phyloP scores from a whole-genome alignment of 1,284 basidiomycete genomes.

The Coniferiporia sulphurascens region DNA sequence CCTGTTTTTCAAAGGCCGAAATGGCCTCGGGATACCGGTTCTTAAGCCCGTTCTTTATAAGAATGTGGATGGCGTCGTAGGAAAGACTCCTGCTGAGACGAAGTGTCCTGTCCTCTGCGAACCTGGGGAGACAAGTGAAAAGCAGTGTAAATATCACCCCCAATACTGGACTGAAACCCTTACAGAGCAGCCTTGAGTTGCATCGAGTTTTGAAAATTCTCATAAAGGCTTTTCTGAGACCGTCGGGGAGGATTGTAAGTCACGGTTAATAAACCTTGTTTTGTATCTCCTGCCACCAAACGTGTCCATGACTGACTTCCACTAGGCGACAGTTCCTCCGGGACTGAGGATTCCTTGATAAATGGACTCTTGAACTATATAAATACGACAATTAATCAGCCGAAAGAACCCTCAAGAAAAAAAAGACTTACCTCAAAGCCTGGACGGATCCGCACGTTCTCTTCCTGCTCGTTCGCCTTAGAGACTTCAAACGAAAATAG shows the following conservation, averaged over 20 bases:
- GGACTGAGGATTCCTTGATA: not conserved
- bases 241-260: constrained; percentile 10
- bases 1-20: constrained; percentile 25
- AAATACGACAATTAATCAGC: not conserved
- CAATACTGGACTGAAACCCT: not conserved
- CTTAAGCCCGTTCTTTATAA: constrained; percentile 29
- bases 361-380: not conserved
- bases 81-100: constrained; percentile 26
- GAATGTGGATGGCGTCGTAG: constrained; percentile 26
- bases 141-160: not conserved
- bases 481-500: constrained; percentile 52
- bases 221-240: not conserved
- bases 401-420: not conserved
- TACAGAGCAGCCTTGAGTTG: constrained; percentile 18
- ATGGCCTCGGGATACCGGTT: constrained; percentile 27
- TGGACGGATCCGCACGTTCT: constrained; percentile 36
- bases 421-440: constrained; percentile 39
- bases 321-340: not conserved
- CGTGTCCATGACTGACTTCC: constrained; percentile 14
- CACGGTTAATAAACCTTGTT: constrained; percentile 20
- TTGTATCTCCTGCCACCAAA: constrained; percentile 24
- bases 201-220: not conserved
- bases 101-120: constrained; percentile 23
- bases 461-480: constrained; percentile 55
- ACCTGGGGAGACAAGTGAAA: not conserved